phyloP scores from a whole-genome alignment of 176 grass and related monocot species.

The Rhynchospora breviuscula region DNA sequence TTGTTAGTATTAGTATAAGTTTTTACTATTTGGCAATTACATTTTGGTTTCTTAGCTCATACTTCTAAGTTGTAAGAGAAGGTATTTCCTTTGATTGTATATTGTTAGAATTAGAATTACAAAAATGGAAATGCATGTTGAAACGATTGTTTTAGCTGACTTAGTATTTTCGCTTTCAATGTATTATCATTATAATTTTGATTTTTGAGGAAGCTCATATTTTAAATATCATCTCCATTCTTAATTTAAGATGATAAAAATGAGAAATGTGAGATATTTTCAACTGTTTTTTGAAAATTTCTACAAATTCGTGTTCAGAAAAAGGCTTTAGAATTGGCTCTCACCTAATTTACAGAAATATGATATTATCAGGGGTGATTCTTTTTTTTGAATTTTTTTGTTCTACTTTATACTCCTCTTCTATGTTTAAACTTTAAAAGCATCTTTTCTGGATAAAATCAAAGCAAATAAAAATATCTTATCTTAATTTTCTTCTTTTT shows the following conservation, averaged over 20 bases:
- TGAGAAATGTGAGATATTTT: background rate
- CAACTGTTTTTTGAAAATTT: background rate
- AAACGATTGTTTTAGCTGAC: background rate
- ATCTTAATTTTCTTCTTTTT: too few relatives aligned
- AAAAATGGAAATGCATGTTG: background rate
- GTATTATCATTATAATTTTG: background rate
- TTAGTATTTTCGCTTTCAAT: background rate
- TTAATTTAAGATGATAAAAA: background rate
- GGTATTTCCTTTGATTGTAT: background rate
- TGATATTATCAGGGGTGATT: background rate
- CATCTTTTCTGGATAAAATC: background rate
- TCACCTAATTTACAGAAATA: background rate
- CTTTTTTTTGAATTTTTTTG: background rate
- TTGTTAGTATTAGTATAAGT: background rate
- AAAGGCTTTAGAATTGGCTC: background rate
- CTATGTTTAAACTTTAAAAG: background rate
- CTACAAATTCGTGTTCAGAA: background rate
- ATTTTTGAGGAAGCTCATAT: background rate
- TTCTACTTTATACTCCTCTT: background rate
- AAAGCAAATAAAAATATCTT: background rate
- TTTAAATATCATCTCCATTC: background rate
- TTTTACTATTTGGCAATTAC: background rate
- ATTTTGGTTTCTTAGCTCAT: background rate
- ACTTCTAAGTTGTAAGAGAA: background rate
- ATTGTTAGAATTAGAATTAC: background rate